Percentiles rank a stretch among this genome's conserved stretches.
Conservation (phyloP, 441 rosid genomes). For the Cnidoscolus chayamansa region DNA sequence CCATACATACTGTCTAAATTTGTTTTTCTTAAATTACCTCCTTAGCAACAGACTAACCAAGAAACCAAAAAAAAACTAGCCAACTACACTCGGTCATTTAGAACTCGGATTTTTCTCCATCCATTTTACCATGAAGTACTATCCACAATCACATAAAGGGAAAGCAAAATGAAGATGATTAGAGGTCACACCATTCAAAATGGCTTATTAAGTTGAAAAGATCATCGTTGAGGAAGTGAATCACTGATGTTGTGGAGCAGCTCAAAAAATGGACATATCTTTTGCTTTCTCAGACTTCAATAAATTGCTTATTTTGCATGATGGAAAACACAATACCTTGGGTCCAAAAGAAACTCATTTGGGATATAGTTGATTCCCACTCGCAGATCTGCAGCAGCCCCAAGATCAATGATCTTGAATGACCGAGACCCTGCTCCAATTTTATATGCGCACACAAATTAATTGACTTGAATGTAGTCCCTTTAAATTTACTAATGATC, state of each 20-base stretch:
- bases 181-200: not conserved
- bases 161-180: not conserved
- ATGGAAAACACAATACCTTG: conserved; percentile 45
- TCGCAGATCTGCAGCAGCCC: conserved; percentile 92
- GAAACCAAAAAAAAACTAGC: not conserved
- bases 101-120: not conserved
- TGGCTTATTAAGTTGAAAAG: not conserved
- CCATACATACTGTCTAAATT: not conserved
- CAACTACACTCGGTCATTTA: not conserved
- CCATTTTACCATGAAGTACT: not conserved
- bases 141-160: not conserved
- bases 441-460: conserved; percentile 15
- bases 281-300: conserved; percentile 6
- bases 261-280: too few species aligned
- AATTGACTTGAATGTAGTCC: conserved; percentile 13
- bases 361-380: conserved; percentile 96
- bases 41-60: not conserved
- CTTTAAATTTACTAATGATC: conserved; percentile 8
- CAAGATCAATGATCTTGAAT: conserved; percentile 94
- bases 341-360: conserved; percentile 90
- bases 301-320: conserved; percentile 8
- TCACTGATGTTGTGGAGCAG: not conserved
- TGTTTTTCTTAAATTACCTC: not conserved
- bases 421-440: conserved; percentile 65
- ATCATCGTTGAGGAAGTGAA: not conserved